phyloP scores from a whole-genome alignment of 495 filamentous ascomycete species.

The Penicillium macrosclerotiorum region DNA sequence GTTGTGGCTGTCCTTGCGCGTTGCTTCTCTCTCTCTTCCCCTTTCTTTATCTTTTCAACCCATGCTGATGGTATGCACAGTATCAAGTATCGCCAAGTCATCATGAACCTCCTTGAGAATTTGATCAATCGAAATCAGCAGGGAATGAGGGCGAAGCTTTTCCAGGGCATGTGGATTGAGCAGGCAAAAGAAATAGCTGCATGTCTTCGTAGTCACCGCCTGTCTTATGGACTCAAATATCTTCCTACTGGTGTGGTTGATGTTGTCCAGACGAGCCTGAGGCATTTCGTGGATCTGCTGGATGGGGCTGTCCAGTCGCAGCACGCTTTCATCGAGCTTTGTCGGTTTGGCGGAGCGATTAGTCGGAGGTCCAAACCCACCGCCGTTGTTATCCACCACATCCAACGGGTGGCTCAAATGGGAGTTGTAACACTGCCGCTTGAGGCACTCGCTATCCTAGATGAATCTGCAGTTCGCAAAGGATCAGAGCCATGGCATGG shows the following conservation, averaged over 20 bases:
- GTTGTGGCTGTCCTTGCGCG: background rate
- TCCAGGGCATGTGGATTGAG: conserved; percentile 16
- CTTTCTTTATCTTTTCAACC: too few relatives aligned
- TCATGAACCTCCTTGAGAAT: conserved; percentile 23
- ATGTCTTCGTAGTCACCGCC: conserved; percentile 30
- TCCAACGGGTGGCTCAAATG: conserved; percentile 18
- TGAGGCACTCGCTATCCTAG: conserved; percentile 26
- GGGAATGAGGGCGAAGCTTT: conserved; percentile 3
- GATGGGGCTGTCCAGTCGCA: conserved; percentile 19
- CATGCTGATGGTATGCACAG: conserved; percentile 19
- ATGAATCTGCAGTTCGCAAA: conserved; percentile 9
- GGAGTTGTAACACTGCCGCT: conserved; percentile 24
- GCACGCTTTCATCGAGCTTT: conserved; percentile 34
- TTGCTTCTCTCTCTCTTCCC: background rate
- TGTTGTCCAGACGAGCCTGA: conserved; percentile 26
- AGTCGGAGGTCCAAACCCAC: conserved; percentile 27
- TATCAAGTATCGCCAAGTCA: conserved; percentile 28
- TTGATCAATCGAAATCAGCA: conserved; percentile 21
- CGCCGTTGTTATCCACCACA: conserved; percentile 24
- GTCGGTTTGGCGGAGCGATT: conserved; percentile 28
- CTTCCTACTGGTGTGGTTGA: conserved; percentile 35
- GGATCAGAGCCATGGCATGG: background rate
- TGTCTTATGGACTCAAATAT: conserved; percentile 32
- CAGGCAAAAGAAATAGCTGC: conserved; percentile 32
- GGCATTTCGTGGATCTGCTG: conserved; percentile 24